These are phyloP conservation scores for Metarhizium rileyi DNA, from an alignment of 2,329 filamentous ascomycete genomes.

Conservation along the genomic window DNA sequence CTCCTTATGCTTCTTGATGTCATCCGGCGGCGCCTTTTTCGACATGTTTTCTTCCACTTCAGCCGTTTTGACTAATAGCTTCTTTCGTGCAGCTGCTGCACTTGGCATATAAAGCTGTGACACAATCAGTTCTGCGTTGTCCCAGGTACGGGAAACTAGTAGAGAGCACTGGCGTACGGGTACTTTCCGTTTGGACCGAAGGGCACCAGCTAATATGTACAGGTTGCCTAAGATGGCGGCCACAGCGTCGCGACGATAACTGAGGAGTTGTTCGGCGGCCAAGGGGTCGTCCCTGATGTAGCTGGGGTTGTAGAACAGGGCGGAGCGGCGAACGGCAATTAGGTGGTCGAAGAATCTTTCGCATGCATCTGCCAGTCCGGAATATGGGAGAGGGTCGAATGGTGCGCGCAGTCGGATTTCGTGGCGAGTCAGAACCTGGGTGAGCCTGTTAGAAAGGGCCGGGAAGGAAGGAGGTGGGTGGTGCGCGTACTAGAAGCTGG, in stretches of 20 bases:
- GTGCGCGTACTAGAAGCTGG: slow-evolving; percentile 36
- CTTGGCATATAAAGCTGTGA: slow-evolving; percentile 43
- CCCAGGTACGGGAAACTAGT: no score
- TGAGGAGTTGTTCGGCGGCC: slow-evolving; percentile 38
- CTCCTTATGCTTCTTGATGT: slow-evolving; percentile 28
- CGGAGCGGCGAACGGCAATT: slow-evolving; percentile 46
- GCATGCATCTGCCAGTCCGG: slow-evolving; percentile 43
- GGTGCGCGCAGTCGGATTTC: slow-evolving; percentile 48
- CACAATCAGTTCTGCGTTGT: background rate
- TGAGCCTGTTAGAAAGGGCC: background rate
- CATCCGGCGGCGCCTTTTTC: slow-evolving; percentile 10
- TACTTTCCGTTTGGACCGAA: slow-evolving; percentile 39
- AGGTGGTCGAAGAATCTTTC: slow-evolving; percentile 52
- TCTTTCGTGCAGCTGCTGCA: slow-evolving; percentile 42
- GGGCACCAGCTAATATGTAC: slow-evolving; percentile 46
- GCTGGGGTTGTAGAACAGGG: slow-evolving; percentile 45
- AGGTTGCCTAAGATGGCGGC: slow-evolving; percentile 48
- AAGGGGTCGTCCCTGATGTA: slow-evolving; percentile 40
- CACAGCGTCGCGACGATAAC: slow-evolving; percentile 45
- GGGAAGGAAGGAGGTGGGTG: background rate
- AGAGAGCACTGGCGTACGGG: slow-evolving; percentile 26
- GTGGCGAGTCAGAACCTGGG: slow-evolving; percentile 42
- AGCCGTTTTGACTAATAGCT: slow-evolving; percentile 39
- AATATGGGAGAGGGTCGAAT: slow-evolving; percentile 47
- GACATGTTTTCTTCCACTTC: slow-evolving; percentile 32